Conservation (phyloP, 371 early-diverging fungal species). For the Apophysomyces trapeziformis region DNA sequence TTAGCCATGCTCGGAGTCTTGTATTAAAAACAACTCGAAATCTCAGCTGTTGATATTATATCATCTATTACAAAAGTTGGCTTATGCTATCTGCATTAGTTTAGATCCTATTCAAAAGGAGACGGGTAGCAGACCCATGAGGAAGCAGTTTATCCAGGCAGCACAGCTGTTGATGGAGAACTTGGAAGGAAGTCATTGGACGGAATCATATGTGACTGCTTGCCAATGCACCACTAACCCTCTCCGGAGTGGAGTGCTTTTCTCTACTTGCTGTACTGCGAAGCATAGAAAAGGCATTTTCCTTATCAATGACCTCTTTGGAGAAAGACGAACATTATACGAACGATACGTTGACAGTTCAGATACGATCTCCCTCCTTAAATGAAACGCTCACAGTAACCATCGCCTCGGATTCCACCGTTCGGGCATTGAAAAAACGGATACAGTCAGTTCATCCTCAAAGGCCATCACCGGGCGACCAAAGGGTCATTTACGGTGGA, state of each 20-base stretch:
- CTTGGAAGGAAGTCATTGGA: not conserved
- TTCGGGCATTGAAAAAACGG: constrained; percentile 31
- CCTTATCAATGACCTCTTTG: not conserved
- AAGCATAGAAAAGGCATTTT: not conserved
- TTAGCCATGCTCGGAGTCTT: too few relatives aligned
- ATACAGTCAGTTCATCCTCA: constrained; percentile 44
- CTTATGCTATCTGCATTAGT: too few relatives aligned
- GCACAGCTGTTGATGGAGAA: too few relatives aligned
- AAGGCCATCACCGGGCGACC: constrained; percentile 36
- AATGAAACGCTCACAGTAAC: constrained; percentile 38
- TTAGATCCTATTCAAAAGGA: too few relatives aligned
- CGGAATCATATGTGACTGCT: not conserved
- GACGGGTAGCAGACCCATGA: too few relatives aligned
- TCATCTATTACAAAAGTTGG: too few relatives aligned
- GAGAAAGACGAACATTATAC: constrained; percentile 8
- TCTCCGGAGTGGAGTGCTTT: not conserved
- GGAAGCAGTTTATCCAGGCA: too few relatives aligned
- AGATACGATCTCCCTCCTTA: constrained; percentile 49
- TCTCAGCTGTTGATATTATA: too few relatives aligned
- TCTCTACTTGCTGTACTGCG: not conserved
- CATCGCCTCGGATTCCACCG: constrained; percentile 23
- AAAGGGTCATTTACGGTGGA: constrained; percentile 50
- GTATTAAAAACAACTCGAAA: too few relatives aligned
- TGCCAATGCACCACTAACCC: not conserved
- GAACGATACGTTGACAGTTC: constrained; percentile 23